These are phyloP conservation scores for Thalassiosira exigua DNA, from an alignment of 352 stramenopile genomes.

Conservation along the genomic window DNA sequence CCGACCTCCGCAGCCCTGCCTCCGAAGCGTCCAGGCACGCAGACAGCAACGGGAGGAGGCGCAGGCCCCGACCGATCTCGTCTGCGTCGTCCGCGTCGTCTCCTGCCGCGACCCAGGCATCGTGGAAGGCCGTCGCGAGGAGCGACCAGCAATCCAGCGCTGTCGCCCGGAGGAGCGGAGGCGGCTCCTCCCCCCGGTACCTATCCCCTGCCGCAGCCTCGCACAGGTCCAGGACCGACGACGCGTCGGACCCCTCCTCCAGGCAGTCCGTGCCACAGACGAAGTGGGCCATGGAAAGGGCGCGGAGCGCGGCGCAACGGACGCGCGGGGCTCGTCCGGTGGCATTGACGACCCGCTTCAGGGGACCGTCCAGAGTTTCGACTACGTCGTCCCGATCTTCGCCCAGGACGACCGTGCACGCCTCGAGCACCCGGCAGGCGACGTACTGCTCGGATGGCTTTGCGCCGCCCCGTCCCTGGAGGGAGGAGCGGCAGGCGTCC, in stretches of 20 bases:
- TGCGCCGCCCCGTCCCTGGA: constrained; percentile 37
- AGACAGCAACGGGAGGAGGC: constrained; percentile 62
- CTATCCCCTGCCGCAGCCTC: constrained; percentile 54
- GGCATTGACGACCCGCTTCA: constrained; percentile 64
- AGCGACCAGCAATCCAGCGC: constrained; percentile 84
- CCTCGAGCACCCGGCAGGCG: constrained; percentile 75
- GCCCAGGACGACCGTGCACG: constrained; percentile 69
- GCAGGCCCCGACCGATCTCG: constrained; percentile 65
- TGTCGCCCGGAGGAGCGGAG: constrained; percentile 62
- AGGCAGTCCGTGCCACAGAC: constrained; percentile 75
- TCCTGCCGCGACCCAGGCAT: constrained; percentile 65
- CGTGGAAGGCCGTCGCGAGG: constrained; percentile 74
- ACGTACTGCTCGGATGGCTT: constrained; percentile 80
- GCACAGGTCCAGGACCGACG: constrained; percentile 76
- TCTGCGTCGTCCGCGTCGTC: constrained; percentile 55
- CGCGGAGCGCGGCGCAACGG: constrained; percentile 74
- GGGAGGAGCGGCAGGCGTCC: constrained; percentile 37
- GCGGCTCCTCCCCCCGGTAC: constrained; percentile 70
- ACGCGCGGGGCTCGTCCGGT: constrained; percentile 66
- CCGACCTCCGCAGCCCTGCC: constrained; percentile 69
- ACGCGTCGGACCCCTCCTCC: constrained; percentile 52
- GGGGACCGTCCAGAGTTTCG: constrained; percentile 40
- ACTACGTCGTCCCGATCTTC: constrained; percentile 62
- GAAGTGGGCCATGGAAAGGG: constrained; percentile 81
- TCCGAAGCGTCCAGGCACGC: constrained; percentile 66